These are phyloP conservation scores for Cyclotella baltica DNA, from an alignment of 108 stramenopile genomes.

Conservation along the genomic window DNA sequence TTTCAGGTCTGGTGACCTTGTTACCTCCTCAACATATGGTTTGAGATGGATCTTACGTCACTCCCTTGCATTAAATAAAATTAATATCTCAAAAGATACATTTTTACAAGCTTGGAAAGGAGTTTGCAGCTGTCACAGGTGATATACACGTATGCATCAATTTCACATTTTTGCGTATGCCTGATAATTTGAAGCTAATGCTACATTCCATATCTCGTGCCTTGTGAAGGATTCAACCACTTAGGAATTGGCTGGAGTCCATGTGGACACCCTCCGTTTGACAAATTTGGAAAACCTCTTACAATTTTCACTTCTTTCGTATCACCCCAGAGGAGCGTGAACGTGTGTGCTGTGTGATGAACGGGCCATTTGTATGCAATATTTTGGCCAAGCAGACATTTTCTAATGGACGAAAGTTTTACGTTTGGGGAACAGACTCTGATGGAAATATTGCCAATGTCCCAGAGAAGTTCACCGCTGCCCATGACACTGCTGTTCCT, in stretches of 20 bases:
- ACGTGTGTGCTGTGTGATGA: background rate
- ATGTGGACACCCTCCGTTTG: background rate
- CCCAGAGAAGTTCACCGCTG: background rate
- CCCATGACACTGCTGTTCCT: background rate
- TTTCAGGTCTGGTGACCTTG: too few species aligned
- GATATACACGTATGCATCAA: too few species aligned
- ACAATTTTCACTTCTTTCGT: slow-evolving; percentile 5
- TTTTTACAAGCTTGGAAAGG: too few species aligned
- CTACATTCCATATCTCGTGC: too few species aligned
- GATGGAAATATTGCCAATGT: background rate
- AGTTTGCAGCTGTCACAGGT: too few species aligned
- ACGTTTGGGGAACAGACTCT: background rate
- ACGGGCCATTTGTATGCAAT: background rate
- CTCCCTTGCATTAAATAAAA: too few species aligned
- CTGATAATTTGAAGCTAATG: too few species aligned
- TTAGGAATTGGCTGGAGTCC: background rate
- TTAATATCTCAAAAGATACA: too few species aligned
- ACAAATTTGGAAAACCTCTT: background rate
- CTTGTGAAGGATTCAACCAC: slow-evolving; percentile 9
- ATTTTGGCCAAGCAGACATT: background rate
- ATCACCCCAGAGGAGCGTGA: background rate
- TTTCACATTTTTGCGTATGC: too few species aligned
- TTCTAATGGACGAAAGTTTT: background rate
- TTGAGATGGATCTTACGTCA: too few species aligned
- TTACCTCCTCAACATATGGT: too few species aligned